Percentiles rank a stretch among this genome's conserved stretches.
phyloP scores from a whole-genome alignment of 2,329 filamentous ascomycete species.

The Grosmannia clavigera region DNA sequence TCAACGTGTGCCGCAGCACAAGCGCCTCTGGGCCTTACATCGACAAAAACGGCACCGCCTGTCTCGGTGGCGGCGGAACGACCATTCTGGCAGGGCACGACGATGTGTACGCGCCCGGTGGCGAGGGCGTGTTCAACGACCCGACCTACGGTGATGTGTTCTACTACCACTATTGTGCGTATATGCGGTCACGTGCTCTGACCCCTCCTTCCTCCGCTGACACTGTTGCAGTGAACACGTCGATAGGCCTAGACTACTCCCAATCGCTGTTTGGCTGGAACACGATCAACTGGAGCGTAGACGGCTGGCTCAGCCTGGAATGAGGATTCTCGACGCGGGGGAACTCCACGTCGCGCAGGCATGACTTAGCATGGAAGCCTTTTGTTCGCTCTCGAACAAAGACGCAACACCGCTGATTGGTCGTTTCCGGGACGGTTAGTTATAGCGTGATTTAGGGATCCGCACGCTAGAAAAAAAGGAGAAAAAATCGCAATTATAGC shows the following conservation, averaged over 20 bases:
- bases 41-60: slow-evolving; percentile 40
- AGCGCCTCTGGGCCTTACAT: slow-evolving; percentile 41
- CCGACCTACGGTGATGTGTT: slow-evolving; percentile 31
- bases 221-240: neutral
- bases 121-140: slow-evolving; percentile 46
- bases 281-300: neutral
- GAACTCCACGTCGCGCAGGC: too few species aligned
- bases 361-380: too few species aligned
- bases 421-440: neutral
- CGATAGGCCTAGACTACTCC: neutral
- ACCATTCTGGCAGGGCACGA: slow-evolving; percentile 44
- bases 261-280: neutral
- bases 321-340: too few species aligned
- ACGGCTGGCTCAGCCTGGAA: neutral
- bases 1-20: slow-evolving; percentile 49
- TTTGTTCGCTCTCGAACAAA: too few species aligned
- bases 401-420: too few species aligned
- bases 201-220: neutral
- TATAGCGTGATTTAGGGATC: neutral
- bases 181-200: neutral
- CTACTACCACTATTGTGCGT: slow-evolving; percentile 47
- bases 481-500: neutral
- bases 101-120: slow-evolving; percentile 48
- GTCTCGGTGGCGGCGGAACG: slow-evolving; percentile 43
- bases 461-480: neutral